Percentiles rank a stretch among this genome's conserved stretches.
Evolutionary conservation across 1,139 yeast genomes (phyloP).

Genomic region (Geotrichum cucujoidarum): DNA sequence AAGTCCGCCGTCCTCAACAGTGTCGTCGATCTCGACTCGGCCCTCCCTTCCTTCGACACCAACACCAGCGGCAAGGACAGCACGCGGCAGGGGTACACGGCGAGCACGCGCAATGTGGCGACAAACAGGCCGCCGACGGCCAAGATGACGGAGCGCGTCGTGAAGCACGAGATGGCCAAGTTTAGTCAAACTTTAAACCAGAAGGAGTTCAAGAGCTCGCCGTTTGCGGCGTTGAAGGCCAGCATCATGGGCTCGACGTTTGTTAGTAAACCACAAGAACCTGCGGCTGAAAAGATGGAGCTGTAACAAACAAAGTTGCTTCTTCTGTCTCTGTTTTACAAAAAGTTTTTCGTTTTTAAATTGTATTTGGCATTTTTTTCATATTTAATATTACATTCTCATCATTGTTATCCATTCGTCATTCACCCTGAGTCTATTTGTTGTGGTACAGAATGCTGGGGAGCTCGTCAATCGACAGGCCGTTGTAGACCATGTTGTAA

Average conservation of each 20-base stretch:
- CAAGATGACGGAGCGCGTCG: constrained; percentile 32
- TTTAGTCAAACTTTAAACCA: constrained; percentile 29
- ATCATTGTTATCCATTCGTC: too few relatives aligned
- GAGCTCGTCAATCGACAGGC: constrained; percentile 31
- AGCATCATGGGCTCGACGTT: constrained; percentile 25
- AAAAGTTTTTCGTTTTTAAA: too few relatives aligned
- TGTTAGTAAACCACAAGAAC: constrained; percentile 26
- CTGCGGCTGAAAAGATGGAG: constrained; percentile 5
- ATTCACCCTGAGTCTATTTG: too few relatives aligned
- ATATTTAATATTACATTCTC: too few relatives aligned
- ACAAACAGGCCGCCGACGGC: constrained; percentile 29
- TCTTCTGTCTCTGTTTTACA: too few relatives aligned
- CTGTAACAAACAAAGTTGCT: not conserved
- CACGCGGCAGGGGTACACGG: constrained; percentile 19
- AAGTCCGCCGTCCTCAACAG: constrained; percentile 31
- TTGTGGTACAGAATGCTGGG: constrained; percentile 27
- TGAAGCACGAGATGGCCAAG: constrained; percentile 30
- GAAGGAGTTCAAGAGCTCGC: constrained; percentile 26
- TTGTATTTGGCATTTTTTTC: not conserved
- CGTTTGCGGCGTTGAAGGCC: constrained; percentile 29
- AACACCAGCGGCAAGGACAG: constrained; percentile 19
- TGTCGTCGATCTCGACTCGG: constrained; percentile 31
- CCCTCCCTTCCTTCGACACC: constrained; percentile 29
- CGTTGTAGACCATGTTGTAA: constrained; percentile 72
- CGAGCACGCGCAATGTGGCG: constrained; percentile 21